Conservation (phyloP, 129 eudicot genomes). For the Tagetes patula region DNA sequence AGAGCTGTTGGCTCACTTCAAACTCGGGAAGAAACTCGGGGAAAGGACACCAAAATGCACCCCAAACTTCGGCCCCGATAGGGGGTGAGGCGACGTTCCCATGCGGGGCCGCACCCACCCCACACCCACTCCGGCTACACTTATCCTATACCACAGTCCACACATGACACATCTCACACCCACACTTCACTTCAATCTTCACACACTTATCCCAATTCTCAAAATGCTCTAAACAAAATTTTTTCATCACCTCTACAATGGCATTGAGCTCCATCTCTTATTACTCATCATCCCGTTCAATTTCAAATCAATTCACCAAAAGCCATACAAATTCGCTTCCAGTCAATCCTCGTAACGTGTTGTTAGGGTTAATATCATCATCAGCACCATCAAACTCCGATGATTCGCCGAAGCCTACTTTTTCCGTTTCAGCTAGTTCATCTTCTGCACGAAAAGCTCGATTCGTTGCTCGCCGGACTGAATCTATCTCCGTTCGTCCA, state of each 20-base stretch:
- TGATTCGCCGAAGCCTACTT: conserved; percentile 35
- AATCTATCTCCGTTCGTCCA: conserved; percentile 64
- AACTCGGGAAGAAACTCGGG: no score
- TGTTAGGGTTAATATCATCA: conserved; percentile 26
- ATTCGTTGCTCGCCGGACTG: conserved; percentile 67
- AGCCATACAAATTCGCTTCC: conserved; percentile 27
- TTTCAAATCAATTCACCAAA: conserved; percentile 32
- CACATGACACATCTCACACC: conserved; percentile 6
- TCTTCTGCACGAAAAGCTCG: conserved; percentile 70
- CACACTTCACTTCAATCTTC: not conserved
- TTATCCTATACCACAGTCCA: conserved; percentile 43
- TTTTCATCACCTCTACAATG: conserved; percentile 12
- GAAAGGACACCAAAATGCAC: no score
- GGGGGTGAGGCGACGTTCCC: no score
- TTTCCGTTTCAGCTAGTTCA: conserved; percentile 48
- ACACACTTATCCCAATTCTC: conserved; percentile 20
- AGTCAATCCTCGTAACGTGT: conserved; percentile 24
- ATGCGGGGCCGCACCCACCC: no score
- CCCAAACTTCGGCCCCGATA: no score
- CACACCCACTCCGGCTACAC: no score
- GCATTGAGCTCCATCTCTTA: conserved; percentile 40
- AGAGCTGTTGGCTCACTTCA: no score
- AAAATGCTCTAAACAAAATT: not conserved
- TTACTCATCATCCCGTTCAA: conserved; percentile 33
- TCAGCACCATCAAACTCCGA: conserved; percentile 26